These are phyloP conservation scores for Acanthamoeba polyphaga DNA, from an alignment of 208 protist genomes.

Conservation along the genomic window DNA sequence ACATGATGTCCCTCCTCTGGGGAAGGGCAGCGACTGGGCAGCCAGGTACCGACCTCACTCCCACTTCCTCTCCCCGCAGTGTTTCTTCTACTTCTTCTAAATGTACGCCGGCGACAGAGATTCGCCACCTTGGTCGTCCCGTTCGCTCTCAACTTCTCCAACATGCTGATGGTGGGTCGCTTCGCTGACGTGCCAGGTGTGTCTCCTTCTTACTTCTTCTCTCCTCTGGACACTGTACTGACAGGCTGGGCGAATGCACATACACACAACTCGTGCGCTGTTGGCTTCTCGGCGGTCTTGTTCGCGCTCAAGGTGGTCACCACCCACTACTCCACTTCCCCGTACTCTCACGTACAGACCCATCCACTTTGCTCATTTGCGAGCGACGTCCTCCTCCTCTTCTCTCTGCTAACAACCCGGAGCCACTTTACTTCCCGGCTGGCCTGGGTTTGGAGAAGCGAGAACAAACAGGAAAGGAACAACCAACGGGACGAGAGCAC, in stretches of 20 bases:
- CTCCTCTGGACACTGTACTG: not conserved
- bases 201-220: not conserved
- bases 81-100: not conserved
- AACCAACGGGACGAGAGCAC: too few species aligned
- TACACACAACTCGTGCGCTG: slow-evolving; percentile 57
- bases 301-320: slow-evolving; percentile 75
- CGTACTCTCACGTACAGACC: slow-evolving; percentile 37
- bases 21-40: slow-evolving; percentile 19
- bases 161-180: slow-evolving; percentile 60
- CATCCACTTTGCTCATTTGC: too few species aligned
- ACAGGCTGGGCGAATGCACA: not conserved
- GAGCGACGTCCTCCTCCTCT: not conserved
- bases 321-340: slow-evolving; percentile 61
- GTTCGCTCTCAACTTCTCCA: slow-evolving; percentile 60
- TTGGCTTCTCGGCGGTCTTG: slow-evolving; percentile 77
- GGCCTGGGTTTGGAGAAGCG: too few species aligned
- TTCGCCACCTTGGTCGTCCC: slow-evolving; percentile 67
- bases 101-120: not conserved
- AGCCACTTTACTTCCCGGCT: too few species aligned
- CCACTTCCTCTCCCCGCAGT: not conserved
- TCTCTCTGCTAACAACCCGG: too few species aligned
- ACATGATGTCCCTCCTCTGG: slow-evolving; percentile 71
- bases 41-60: not conserved
- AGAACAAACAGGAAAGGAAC: too few species aligned
- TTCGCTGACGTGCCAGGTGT: slow-evolving; percentile 50